Conservation (phyloP, 176 grass and related monocot genomes). For the Phyllostachys edulis region DNA sequence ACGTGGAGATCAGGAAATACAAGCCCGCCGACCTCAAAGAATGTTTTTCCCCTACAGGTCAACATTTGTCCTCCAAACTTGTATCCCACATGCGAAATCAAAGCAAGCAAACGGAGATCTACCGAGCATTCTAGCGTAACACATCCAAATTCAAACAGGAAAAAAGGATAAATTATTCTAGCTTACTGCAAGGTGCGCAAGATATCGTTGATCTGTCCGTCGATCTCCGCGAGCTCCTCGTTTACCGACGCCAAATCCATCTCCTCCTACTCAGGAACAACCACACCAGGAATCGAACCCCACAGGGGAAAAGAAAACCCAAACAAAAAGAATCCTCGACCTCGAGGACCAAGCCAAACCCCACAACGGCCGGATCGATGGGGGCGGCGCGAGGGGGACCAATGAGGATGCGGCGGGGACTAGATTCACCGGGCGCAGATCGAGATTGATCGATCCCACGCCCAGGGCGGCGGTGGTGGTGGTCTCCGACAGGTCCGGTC, state of each 20-base stretch:
- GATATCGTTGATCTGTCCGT: slow-evolving; percentile 85
- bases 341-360: slow-evolving; percentile 6
- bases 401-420: not conserved
- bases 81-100: not conserved
- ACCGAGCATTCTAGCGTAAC: not conserved
- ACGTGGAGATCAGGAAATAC: not conserved
- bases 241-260: slow-evolving; percentile 95
- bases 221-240: slow-evolving; percentile 84
- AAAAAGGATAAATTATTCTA: not conserved
- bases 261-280: not conserved
- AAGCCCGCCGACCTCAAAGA: not conserved
- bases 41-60: not conserved
- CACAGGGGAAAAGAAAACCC: slow-evolving; percentile 16
- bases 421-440: not conserved
- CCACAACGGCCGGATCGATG: slow-evolving; percentile 4
- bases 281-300: slow-evolving; percentile 7
- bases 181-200: slow-evolving; percentile 94
- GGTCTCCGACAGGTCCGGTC: slow-evolving; percentile 27
- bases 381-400: not conserved
- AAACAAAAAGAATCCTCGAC: not conserved
- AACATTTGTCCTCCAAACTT: slow-evolving; percentile 6
- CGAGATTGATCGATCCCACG: not conserved
- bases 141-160: not conserved
- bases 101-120: slow-evolving; percentile 20
- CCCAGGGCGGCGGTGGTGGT: not conserved